A percentile compares a stretch with the other conserved stretches of the same genome.
Conservation (phyloP, 1,284 basidiomycete genomes). For the Ceratobasidium sp. region DNA sequence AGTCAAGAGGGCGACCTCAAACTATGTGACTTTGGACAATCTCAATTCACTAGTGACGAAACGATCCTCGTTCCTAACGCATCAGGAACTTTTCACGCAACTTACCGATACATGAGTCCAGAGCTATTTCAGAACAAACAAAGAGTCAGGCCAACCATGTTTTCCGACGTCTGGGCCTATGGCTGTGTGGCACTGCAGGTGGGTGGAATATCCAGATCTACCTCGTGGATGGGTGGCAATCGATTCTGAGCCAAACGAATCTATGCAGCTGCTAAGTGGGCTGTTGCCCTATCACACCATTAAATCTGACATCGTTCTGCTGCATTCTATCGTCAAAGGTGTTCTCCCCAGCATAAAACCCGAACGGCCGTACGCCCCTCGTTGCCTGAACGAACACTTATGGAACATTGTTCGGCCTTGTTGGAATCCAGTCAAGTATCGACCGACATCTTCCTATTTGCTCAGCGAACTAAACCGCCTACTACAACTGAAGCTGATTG, state of each 20-base stretch:
- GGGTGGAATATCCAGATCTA: no score
- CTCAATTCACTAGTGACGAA: neutral
- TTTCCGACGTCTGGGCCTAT: conserved; percentile 30
- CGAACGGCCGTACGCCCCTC: conserved; percentile 26
- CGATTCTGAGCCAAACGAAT: no score
- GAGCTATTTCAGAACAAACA: conserved; percentile 1
- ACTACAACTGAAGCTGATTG: neutral
- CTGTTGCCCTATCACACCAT: conserved; percentile 32
- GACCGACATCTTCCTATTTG: neutral
- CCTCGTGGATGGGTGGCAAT: no score
- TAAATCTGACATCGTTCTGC: neutral
- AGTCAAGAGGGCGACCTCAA: neutral
- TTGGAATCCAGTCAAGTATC: neutral
- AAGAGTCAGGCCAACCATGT: conserved; percentile 1
- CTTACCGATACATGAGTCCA: conserved; percentile 21
- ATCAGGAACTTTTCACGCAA: conserved; percentile 26
- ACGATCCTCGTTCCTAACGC: neutral
- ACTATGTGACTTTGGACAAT: conserved; percentile 34
- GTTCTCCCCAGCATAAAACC: conserved; percentile 13
- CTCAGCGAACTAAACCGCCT: neutral
- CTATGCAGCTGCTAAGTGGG: conserved; percentile 27
- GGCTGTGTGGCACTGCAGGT: conserved; percentile 29
- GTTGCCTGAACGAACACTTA: conserved; percentile 28
- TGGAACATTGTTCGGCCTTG: conserved; percentile 23
- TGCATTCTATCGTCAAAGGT: conserved; percentile 8